phyloP scores from a whole-genome alignment of 345 rosid genomes.

The Eucalyptus regnans region DNA sequence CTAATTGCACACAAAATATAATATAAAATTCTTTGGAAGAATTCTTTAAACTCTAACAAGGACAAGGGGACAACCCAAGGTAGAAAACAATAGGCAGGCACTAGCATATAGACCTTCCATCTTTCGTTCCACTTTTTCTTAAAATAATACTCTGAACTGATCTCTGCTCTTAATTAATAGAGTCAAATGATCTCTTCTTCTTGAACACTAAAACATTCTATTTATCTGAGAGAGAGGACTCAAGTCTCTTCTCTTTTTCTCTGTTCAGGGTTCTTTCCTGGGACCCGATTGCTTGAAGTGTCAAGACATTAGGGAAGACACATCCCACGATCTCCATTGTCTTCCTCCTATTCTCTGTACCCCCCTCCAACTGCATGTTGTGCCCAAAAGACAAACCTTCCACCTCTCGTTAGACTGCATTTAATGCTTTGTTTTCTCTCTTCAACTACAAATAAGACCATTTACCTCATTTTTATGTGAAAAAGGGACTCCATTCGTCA shows the following conservation, averaged over 20 bases:
- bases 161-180: not conserved
- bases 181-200: not conserved
- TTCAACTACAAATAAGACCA: slow-evolving; percentile 13
- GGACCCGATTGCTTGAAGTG: not conserved
- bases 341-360: not conserved
- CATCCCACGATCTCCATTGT: not conserved
- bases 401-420: not conserved
- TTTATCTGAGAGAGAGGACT: not conserved
- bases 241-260: not conserved
- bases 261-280: not conserved
- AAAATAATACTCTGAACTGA: not conserved
- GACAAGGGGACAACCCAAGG: not conserved
- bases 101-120: not conserved
- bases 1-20: not conserved
- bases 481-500: not conserved
- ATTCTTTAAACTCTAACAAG: not conserved
- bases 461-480: not conserved
- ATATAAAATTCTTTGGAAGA: not conserved
- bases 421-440: not conserved
- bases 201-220: not conserved
- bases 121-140: not conserved
- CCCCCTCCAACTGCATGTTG: not conserved
- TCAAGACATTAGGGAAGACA: not conserved
- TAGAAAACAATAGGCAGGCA: not conserved
- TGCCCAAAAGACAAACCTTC: not conserved